Evolutionary conservation across 129 eudicot species (phyloP).

Genomic region (Dittrichia graveolens): DNA sequence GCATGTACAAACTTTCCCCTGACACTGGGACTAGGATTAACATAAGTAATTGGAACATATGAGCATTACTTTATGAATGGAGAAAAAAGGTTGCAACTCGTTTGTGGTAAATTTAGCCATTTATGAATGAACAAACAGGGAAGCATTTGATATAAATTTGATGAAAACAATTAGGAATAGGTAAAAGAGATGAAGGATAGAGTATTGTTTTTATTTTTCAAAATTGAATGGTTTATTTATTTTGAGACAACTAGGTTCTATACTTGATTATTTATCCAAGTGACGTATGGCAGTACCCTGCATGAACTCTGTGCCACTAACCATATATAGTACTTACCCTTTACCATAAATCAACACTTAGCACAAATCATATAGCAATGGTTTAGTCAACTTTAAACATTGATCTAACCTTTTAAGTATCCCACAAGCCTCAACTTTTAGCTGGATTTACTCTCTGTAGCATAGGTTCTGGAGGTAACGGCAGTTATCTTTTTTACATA

Average conservation of each 20-base stretch:
- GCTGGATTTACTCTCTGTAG: constrained; percentile 9
- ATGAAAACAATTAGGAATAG: not conserved
- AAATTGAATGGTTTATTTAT: not conserved
- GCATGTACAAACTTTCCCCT: not conserved
- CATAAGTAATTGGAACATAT: not conserved
- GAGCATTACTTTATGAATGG: constrained; percentile 9
- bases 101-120: not conserved
- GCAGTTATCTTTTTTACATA: constrained; percentile 9
- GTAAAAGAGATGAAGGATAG: not conserved
- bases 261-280: not conserved
- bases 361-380: not conserved
- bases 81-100: constrained; percentile 10
- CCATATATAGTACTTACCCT: not conserved
- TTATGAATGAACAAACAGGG: not conserved
- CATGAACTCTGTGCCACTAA: not conserved
- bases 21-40: not conserved
- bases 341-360: not conserved
- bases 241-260: constrained; percentile 6
- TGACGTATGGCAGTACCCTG: not conserved
- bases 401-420: not conserved
- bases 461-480: constrained; percentile 15
- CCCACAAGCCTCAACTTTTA: not conserved
- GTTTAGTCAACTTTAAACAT: not conserved
- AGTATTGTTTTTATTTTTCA: not conserved
- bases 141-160: constrained; percentile 7